phyloP scores from a whole-genome alignment of 2,329 filamentous ascomycete genomes.

The Fulvia fulva region DNA sequence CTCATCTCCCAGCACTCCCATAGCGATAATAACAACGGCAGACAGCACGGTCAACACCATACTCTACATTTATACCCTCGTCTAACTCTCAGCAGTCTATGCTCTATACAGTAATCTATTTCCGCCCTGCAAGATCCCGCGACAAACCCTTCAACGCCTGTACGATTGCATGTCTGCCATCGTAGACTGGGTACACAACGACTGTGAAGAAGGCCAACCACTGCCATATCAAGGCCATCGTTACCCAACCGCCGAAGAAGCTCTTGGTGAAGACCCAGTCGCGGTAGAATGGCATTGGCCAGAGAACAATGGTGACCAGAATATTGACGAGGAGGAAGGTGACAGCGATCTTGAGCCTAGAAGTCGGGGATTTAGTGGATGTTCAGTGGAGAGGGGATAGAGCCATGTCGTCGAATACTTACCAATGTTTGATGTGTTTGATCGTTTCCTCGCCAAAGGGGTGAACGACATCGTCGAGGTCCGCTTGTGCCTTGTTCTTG shows the following conservation, averaged over 20 bases:
- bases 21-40: neutral
- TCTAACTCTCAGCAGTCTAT: too few relatives aligned
- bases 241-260: slow-evolving; percentile 47
- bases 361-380: too few relatives aligned
- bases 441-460: slow-evolving; percentile 38
- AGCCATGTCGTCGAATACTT: too few relatives aligned
- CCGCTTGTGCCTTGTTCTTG: neutral
- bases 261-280: slow-evolving; percentile 47
- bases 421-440: slow-evolving; percentile 23
- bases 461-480: slow-evolving; percentile 36
- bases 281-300: slow-evolving; percentile 50
- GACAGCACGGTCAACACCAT: neutral
- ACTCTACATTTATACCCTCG: too few relatives aligned
- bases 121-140: too few relatives aligned
- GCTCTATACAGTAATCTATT: too few relatives aligned
- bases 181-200: slow-evolving; percentile 47
- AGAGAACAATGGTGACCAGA: slow-evolving; percentile 45
- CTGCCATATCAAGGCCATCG: slow-evolving; percentile 47
- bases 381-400: too few relatives aligned
- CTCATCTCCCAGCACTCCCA: neutral
- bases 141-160: slow-evolving; percentile 29
- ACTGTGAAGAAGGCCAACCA: slow-evolving; percentile 47
- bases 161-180: slow-evolving; percentile 43
- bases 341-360: slow-evolving; percentile 33
- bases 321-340: slow-evolving; percentile 42